Base-by-base conservation (phyloP, 768 basidiomycete species). In the Psilocybe subaeruginosa region DNA sequence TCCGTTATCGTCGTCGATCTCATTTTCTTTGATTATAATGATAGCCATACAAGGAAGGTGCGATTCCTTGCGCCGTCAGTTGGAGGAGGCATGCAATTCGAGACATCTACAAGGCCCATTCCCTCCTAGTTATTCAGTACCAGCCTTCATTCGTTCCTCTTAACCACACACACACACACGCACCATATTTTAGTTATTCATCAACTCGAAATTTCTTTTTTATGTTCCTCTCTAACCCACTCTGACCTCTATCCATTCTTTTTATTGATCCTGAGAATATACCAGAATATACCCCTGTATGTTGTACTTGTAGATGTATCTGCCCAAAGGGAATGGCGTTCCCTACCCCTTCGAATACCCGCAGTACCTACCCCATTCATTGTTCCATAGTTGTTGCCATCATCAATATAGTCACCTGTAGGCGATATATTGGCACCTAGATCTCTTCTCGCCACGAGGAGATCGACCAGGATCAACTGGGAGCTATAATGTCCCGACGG, bases 41-140 rank as follows among this genome's bases (percentile, higher is more conserved):
- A 29, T 55, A 86, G 85, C 74, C 39, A 77, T 85, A 29, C 80
- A 81, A 68, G 70, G 70, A 56, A 82, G 81, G 59, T 80, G 80
- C 68, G 77, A 80, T 19, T 80, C 80, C 8, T 69, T 87, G 55
- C 80, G 84, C 39, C 78, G 77, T 66, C 77, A 79, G 49, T 74
- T 87, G 33, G 75, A 75, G 12, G 79, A 82, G 3, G 84, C 84
- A 11, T 86, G 85, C 61, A 71, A 72, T 43, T 65, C 74, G 27
- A 78, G 74, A 35, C 77, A 79, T 9, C 74, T 81, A 19, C 73
- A 76, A 12, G 75, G 72, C 3, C 84, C 84, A 2, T 71, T 75
- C 54, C 73, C 78, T 12, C 67, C 77, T 33, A 76, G 70, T 47
- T 76, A 66, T 62, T 73, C 79, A 12, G 69, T 82, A 12, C 77